These are phyloP conservation scores for Tricholoma bakamatsutake DNA, from an alignment of 768 basidiomycete species.

Conservation along the genomic window DNA sequence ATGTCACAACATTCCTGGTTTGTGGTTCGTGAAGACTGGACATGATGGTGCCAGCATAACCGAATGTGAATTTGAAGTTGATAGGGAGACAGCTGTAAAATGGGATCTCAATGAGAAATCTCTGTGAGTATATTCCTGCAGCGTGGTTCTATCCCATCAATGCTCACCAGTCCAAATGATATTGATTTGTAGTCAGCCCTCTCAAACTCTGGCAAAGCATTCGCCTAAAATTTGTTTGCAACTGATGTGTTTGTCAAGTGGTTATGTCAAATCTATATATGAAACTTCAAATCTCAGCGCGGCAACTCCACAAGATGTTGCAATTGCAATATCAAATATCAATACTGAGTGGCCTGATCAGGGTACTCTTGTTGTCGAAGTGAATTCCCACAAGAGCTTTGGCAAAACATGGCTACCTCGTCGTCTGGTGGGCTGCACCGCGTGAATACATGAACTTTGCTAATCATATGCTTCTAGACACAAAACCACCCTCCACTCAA, in stretches of 20 bases:
- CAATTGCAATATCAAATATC: conserved; percentile 18
- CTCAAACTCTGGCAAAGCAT: background rate
- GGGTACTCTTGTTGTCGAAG: conserved; percentile 38
- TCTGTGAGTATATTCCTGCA: conserved; percentile 10
- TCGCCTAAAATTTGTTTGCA: conserved; percentile 24
- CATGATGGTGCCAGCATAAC: conserved; percentile 25
- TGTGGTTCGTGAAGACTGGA: conserved; percentile 34
- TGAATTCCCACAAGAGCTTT: conserved; percentile 31
- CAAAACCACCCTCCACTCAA: conserved; percentile 25
- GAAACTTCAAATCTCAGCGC: conserved; percentile 12
- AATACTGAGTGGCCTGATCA: conserved; percentile 37
- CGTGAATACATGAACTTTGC: background rate
- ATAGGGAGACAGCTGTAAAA: conserved; percentile 25
- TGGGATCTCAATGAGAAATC: conserved; percentile 23
- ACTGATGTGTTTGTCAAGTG: conserved; percentile 28
- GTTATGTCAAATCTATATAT: conserved; percentile 16
- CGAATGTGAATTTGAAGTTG: conserved; percentile 32
- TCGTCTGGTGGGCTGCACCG: conserved; percentile 31
- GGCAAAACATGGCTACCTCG: conserved; percentile 39
- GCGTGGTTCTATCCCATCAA: background rate
- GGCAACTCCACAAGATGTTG: conserved; percentile 18
- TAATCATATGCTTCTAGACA: conserved; percentile 17
- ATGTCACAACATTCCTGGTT: conserved; percentile 32
- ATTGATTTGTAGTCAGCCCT: background rate
- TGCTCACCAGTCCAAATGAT: background rate